Percentiles rank a stretch among this genome's conserved stretches.
phyloP scores from a whole-genome alignment of 768 basidiomycete genomes.

The Boletellus sp. region DNA sequence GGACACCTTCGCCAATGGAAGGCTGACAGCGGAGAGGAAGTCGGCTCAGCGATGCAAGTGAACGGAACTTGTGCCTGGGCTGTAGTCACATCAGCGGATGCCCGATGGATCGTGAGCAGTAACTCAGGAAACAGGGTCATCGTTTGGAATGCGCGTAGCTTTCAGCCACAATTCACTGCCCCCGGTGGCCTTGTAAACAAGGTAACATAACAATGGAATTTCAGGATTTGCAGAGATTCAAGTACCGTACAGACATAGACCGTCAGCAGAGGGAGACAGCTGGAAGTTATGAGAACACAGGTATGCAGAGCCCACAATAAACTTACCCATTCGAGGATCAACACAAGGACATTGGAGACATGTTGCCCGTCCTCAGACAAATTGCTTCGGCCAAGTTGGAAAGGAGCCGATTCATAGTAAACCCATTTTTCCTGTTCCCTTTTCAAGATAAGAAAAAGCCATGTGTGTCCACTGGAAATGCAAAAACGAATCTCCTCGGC shows the following conservation, averaged over 20 bases:
- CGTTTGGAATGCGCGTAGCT: background rate
- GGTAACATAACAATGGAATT: too few species aligned
- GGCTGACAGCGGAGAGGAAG: too few species aligned
- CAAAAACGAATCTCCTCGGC: background rate
- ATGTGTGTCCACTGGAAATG: background rate
- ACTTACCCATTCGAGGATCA: background rate
- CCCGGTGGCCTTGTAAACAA: too few species aligned
- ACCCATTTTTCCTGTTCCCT: background rate
- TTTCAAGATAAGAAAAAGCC: background rate
- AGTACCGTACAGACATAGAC: background rate
- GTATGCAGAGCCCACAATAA: background rate
- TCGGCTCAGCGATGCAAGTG: too few species aligned
- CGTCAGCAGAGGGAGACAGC: background rate
- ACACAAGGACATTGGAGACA: background rate
- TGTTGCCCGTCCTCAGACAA: too few species aligned
- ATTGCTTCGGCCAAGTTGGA: background rate
- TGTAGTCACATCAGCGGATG: background rate
- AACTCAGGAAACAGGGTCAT: background rate
- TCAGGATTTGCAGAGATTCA: too few species aligned
- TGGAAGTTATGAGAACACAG: background rate
- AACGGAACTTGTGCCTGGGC: background rate
- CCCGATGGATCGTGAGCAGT: conserved; percentile 1
- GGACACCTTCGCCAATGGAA: background rate
- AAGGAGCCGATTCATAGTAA: background rate
- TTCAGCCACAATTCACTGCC: too few species aligned